These are phyloP conservation scores for Mycocalia duriaeana DNA, from an alignment of 1,284 basidiomycete species.

Conservation along the genomic window DNA sequence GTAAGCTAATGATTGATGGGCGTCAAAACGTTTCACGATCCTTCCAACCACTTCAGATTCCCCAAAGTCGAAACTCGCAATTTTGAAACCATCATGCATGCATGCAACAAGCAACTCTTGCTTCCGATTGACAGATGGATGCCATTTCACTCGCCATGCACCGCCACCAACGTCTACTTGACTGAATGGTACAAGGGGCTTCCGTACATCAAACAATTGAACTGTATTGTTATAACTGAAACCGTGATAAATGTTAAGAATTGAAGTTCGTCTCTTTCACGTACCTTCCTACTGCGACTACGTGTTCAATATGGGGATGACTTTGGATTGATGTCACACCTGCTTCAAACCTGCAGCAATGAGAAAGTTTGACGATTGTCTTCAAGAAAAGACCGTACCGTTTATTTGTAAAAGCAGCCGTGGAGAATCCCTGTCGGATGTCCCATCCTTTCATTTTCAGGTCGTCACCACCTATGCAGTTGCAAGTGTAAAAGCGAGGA, in stretches of 20 bases:
- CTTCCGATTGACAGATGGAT: conserved; percentile 59
- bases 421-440: conserved; percentile 55
- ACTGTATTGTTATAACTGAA: conserved; percentile 83
- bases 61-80: conserved; percentile 49
- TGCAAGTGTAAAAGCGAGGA: background rate
- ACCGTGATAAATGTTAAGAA: too few relatives aligned
- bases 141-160: conserved; percentile 96
- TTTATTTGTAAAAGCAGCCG: conserved; percentile 72
- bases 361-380: background rate
- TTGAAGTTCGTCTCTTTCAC: conserved; percentile 8
- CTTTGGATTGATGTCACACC: conserved; percentile 91
- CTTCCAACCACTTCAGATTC: conserved; percentile 23
- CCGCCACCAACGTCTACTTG: conserved; percentile 82
- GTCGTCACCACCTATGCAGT: conserved; percentile 85
- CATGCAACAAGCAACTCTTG: conserved; percentile 83
- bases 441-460: conserved; percentile 91
- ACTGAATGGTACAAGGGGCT: conserved; percentile 53
- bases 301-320: conserved; percentile 74
- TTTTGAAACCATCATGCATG: conserved; percentile 97
- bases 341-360: conserved; percentile 72
- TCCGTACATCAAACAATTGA: conserved; percentile 81
- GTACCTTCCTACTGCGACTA: conserved; percentile 90
- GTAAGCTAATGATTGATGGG: conserved; percentile 86
- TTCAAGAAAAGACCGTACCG: conserved; percentile 42
- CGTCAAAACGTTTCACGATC: conserved; percentile 63